Conservation (phyloP, 345 rosid species). For the Eucalyptus lansdowneana region DNA sequence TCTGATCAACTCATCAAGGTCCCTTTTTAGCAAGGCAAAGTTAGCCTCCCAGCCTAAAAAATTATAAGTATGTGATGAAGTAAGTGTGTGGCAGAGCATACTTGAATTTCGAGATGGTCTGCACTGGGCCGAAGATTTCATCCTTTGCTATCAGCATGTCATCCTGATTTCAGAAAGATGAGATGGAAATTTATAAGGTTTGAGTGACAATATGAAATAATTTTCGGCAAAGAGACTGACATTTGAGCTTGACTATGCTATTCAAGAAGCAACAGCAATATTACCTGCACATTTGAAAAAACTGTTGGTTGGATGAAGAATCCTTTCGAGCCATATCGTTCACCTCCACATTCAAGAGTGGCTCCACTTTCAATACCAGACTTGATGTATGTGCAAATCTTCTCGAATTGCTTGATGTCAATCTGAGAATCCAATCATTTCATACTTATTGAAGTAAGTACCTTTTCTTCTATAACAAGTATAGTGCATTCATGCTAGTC, state of each 20-base stretch:
- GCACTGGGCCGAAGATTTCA: conserved; percentile 96
- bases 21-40: conserved; percentile 18
- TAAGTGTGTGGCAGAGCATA: background rate
- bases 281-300: conserved; percentile 79
- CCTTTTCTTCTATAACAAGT: background rate
- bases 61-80: background rate
- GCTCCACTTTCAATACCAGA: conserved; percentile 79
- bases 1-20: conserved; percentile 51
- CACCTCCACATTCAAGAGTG: conserved; percentile 87
- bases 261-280: background rate
- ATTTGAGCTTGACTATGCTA: background rate
- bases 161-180: conserved; percentile 29
- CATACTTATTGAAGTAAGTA: background rate
- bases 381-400: conserved; percentile 52
- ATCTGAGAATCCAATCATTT: conserved; percentile 20
- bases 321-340: conserved; percentile 50
- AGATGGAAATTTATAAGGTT: background rate
- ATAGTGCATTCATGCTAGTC: background rate
- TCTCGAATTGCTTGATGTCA: conserved; percentile 60
- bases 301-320: conserved; percentile 89
- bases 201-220: background rate
- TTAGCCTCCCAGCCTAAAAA: background rate
- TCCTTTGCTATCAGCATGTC: conserved; percentile 88
- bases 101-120: conserved; percentile 82
- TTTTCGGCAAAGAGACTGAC: background rate